These are phyloP conservation scores for Lenzites betulinus DNA, from an alignment of 768 basidiomycete genomes.

Conservation along the genomic window DNA sequence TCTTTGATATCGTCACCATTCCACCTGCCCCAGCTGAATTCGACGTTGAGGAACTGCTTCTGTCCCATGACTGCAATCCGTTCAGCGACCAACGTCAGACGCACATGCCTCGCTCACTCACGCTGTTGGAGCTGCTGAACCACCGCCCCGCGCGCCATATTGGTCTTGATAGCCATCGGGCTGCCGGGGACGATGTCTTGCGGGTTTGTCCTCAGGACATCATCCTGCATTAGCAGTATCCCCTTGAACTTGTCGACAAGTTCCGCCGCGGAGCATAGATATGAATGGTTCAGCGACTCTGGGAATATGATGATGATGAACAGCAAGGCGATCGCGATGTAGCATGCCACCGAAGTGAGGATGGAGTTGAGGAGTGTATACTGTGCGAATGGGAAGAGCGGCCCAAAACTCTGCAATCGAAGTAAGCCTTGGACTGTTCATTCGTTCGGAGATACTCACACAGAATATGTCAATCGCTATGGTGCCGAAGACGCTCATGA, in stretches of 20 bases:
- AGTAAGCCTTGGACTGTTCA: background rate
- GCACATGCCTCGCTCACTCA: constrained; percentile 17
- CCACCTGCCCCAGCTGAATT: constrained; percentile 50
- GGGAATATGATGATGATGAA: constrained; percentile 53
- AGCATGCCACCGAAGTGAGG: constrained; percentile 47
- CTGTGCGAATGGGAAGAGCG: constrained; percentile 49
- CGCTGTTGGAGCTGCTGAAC: constrained; percentile 33
- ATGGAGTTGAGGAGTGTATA: constrained; percentile 46
- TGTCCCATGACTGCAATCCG: constrained; percentile 34
- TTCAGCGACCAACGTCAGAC: background rate
- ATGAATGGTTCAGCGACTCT: constrained; percentile 48
- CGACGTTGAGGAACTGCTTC: constrained; percentile 40
- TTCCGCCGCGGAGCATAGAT: constrained; percentile 33
- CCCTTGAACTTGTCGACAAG: constrained; percentile 34
- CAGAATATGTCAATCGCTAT: constrained; percentile 48
- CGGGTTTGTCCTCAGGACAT: constrained; percentile 27
- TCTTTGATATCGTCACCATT: constrained; percentile 44
- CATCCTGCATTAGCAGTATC: constrained; percentile 38
- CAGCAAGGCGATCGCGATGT: constrained; percentile 50
- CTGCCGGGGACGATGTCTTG: constrained; percentile 26
- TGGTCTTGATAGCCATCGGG: constrained; percentile 26
- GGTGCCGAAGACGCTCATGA: constrained; percentile 49
- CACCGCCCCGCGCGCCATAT: constrained; percentile 23
- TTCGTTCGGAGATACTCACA: constrained; percentile 28
- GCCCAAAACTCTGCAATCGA: constrained; percentile 41